A percentile compares a stretch with the other conserved stretches of the same genome.
Conservation (phyloP, 345 rosid species). For the Brassica rapa region DNA sequence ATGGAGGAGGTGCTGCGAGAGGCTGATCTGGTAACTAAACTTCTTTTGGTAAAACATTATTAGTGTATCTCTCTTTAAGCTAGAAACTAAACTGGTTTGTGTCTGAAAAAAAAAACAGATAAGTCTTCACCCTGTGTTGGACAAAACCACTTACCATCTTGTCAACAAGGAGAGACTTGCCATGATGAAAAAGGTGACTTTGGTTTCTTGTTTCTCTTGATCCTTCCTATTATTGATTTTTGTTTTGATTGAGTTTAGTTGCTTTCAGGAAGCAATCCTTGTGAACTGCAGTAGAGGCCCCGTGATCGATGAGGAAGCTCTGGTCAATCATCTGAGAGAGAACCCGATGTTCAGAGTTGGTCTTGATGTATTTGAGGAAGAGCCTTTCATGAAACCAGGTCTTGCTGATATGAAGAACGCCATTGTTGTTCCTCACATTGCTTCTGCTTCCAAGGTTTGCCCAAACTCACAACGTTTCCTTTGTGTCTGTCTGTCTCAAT, state of each 20-base stretch:
- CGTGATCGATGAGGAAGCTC: slow-evolving; percentile 87
- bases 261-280: slow-evolving; percentile 83
- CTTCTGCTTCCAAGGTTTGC: slow-evolving; percentile 96
- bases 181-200: slow-evolving; percentile 77
- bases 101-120: slow-evolving; percentile 51
- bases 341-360: slow-evolving; percentile 98
- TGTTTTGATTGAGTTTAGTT: not conserved
- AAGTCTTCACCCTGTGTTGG: slow-evolving; percentile 94
- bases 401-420: slow-evolving; percentile 94
- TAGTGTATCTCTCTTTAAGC: slow-evolving; percentile 12
- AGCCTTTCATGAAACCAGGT: slow-evolving; percentile 98
- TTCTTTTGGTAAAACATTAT: not conserved
- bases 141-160: slow-evolving; percentile 94
- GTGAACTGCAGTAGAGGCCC: slow-evolving; percentile 97
- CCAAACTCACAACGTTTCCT: slow-evolving; percentile 9
- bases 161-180: slow-evolving; percentile 92
- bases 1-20: slow-evolving; percentile 92
- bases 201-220: not conserved
- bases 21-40: slow-evolving; percentile 68
- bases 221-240: not conserved
- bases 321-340: slow-evolving; percentile 78
- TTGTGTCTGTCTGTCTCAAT: not conserved
- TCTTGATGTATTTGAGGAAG: slow-evolving; percentile 99
- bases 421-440: slow-evolving; percentile 87
- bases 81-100: slow-evolving; percentile 20